Percentiles rank a stretch among this genome's conserved stretches.
Evolutionary conservation across 2,329 filamentous ascomycete species (phyloP).

Genomic region (Paecilomyces sp.): DNA sequence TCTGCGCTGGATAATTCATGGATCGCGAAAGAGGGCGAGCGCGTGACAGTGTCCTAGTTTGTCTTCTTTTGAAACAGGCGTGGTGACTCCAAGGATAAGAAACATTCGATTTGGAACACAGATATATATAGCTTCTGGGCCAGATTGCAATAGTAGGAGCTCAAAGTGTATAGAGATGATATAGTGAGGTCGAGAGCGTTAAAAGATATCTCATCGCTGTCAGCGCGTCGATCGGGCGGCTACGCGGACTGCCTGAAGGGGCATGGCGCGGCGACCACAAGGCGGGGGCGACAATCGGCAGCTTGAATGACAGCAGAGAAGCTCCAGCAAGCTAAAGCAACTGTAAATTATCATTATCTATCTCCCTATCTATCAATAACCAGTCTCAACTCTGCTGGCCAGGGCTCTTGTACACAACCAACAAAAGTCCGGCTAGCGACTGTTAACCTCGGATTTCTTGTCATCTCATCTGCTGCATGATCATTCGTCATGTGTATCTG

Average conservation of each 20-base stretch:
- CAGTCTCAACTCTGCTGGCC: background rate
- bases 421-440: background rate
- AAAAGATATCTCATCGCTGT: background rate
- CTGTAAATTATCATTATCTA: background rate
- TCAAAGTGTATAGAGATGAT: background rate
- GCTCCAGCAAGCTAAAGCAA: background rate
- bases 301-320: background rate
- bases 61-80: background rate
- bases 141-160: background rate
- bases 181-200: background rate
- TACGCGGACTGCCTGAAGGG: background rate
- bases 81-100: background rate
- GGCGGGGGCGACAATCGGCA: background rate
- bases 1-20: background rate
- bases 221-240: background rate
- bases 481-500: background rate
- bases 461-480: background rate
- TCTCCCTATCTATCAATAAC: background rate
- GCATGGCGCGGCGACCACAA: background rate
- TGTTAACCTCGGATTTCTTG: background rate
- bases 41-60: background rate
- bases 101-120: background rate
- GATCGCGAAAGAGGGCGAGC: background rate
- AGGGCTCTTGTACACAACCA: background rate
- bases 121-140: background rate